phyloP scores from a whole-genome alignment of 495 filamentous ascomycete species.

The Aspergillus bridgeri region DNA sequence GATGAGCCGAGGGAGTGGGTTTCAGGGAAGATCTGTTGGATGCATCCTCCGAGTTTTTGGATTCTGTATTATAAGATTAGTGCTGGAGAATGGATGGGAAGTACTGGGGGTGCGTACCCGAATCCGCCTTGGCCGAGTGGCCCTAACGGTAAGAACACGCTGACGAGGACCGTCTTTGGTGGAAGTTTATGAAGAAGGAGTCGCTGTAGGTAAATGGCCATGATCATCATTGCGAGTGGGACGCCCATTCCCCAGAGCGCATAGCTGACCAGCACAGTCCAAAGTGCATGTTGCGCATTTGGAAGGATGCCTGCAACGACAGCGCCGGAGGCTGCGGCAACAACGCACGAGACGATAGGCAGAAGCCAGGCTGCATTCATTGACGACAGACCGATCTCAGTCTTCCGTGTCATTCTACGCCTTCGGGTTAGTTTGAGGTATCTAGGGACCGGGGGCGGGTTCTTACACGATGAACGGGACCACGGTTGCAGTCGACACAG shows the following conservation, averaged over 20 bases:
- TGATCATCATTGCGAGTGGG: conserved; percentile 50
- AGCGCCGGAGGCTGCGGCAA: conserved; percentile 53
- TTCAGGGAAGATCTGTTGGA: conserved; percentile 45
- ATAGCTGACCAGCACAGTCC: conserved; percentile 54
- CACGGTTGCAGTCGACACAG: conserved; percentile 45
- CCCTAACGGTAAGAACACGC: conserved; percentile 59
- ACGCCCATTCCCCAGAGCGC: conserved; percentile 58
- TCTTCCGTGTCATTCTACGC: conserved; percentile 30
- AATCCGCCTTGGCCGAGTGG: conserved; percentile 59
- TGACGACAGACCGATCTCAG: conserved; percentile 27
- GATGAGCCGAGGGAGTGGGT: conserved; percentile 40
- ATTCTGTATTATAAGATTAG: conserved; percentile 23
- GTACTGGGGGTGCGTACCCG: conserved; percentile 20
- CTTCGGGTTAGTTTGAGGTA: not conserved
- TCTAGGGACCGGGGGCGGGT: not conserved
- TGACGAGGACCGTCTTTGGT: conserved; percentile 55
- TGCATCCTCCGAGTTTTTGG: conserved; percentile 53
- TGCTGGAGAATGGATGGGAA: too few relatives aligned
- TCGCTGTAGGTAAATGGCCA: conserved; percentile 60
- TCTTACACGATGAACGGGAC: conserved; percentile 56
- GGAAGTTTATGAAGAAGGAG: conserved; percentile 55
- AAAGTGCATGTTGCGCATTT: conserved; percentile 49
- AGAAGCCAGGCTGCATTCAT: conserved; percentile 61
- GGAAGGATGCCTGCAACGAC: conserved; percentile 53
- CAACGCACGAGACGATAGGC: conserved; percentile 56